Evolutionary conservation across 345 rosid genomes (phyloP), one percentile per base, ranked within the genome.

Genomic region (Zanthoxylum bungeanum): DNA sequence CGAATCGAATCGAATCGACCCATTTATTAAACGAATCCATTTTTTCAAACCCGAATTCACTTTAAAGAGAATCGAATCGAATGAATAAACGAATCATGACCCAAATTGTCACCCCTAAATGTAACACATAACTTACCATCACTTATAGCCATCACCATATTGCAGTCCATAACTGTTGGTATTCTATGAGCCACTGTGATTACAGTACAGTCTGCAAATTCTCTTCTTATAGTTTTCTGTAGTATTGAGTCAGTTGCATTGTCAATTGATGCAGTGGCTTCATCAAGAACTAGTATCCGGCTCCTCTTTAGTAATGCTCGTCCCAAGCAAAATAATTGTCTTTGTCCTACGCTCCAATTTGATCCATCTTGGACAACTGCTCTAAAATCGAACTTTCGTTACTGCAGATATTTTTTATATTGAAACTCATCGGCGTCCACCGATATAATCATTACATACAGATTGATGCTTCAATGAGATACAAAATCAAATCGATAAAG

Each of bases 291-390:
- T 31, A 89, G 66, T 66, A 87, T 74, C 17, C 79, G 61, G 58
- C 84, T 78, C 67, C 78, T 81, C 82, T 84, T 84, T 60, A 87
- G 33, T 42, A 89, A 72, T 0, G 86, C 89, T 2, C 92, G 85
- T 9, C 92, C 95, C 51, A 89, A 73, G 57, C 90, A 86, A 53
- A 87, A 89, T 9, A 87, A 12, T 44, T 87, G 92, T 30, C 89
- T 66, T 37, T 86, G 92, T 37, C 90, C 90, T 74, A 75, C 74
- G 74, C 94, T 87, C 94, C 91, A 87, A 62, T 89, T 89, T 10
- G 87, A 80, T 59, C 94, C 91, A 42, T 89, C 91, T 65, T 87
- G 83, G 34, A 71, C 61, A 51, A 4, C 80, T 67, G 60, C 80
- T n/a, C n/a, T n/a, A n/a, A n/a, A n/a, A n/a, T n/a, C n/a, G n/a